Percentiles rank a stretch among this genome's conserved stretches.
phyloP scores from a whole-genome alignment of 2,329 filamentous ascomycete species.

The Penicillium oxalicum region DNA sequence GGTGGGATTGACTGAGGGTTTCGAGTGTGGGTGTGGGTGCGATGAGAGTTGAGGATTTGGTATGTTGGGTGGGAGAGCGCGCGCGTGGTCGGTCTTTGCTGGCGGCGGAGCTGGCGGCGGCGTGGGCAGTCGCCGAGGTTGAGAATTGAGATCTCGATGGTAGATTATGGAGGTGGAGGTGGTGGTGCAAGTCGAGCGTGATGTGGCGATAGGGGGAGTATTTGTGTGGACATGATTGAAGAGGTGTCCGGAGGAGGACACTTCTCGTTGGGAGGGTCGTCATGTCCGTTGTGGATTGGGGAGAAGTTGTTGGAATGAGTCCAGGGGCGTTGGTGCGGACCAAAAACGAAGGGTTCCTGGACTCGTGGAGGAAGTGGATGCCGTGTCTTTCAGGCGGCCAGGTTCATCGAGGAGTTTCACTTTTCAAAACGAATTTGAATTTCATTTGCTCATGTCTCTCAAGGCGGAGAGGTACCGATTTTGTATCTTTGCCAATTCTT shows the following conservation, averaged over 20 bases:
- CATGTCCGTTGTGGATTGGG: no score
- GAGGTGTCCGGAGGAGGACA: slow-evolving; percentile 4
- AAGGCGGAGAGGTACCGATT: no score
- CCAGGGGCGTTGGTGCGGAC: no score
- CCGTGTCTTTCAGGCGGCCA: no score
- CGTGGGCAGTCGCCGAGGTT: slow-evolving; percentile 13
- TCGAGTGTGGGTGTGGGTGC: not conserved
- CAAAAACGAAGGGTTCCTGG: no score
- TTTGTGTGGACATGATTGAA: not conserved
- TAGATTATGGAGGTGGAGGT: not conserved
- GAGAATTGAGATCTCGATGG: slow-evolving; percentile 9
- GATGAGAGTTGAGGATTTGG: slow-evolving; percentile 4
- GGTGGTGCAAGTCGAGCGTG: not conserved
- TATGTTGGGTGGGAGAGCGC: slow-evolving; percentile 10
- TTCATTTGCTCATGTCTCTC: no score
- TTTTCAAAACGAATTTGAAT: no score
- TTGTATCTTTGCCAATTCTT: no score
- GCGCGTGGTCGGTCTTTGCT: slow-evolving; percentile 3
- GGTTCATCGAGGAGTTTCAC: no score
- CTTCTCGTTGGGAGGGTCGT: not conserved
- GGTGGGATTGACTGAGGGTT: slow-evolving; percentile 17
- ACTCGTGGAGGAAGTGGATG: no score
- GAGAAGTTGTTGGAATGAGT: no score
- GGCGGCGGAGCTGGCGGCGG: not conserved
- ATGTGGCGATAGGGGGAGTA: not conserved